Percentiles rank a stretch among this genome's conserved stretches.
Evolutionary conservation across 371 early-diverging fungal genomes (phyloP).

Genomic region (Umbelopsis sp.): DNA sequence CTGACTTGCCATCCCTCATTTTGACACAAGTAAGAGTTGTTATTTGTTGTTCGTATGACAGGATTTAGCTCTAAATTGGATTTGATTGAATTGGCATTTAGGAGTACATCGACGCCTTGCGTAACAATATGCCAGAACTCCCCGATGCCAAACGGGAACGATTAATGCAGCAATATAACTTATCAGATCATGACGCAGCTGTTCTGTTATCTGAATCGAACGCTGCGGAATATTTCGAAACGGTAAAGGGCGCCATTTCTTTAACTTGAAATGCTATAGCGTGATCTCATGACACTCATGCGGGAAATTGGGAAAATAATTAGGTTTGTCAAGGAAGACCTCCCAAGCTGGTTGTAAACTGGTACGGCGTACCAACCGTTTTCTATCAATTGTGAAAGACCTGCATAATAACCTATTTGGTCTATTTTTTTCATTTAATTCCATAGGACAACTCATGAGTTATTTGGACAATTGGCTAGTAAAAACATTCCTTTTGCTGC

Average conservation of each 20-base stretch:
- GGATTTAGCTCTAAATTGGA: slow-evolving; percentile 1
- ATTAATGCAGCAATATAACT: slow-evolving; percentile 62
- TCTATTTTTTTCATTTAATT: slow-evolving; percentile 8
- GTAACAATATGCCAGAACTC: slow-evolving; percentile 65
- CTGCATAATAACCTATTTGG: neutral
- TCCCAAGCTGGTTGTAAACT: slow-evolving; percentile 47
- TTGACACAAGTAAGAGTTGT: slow-evolving; percentile 38
- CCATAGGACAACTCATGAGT: slow-evolving; percentile 78
- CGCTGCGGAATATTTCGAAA: slow-evolving; percentile 76
- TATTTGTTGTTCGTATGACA: neutral
- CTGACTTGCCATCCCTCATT: slow-evolving; percentile 76
- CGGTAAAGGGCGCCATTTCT: slow-evolving; percentile 28
- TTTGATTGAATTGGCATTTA: slow-evolving; percentile 21
- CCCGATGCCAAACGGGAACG: slow-evolving; percentile 69
- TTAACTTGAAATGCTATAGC: no score
- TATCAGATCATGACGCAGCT: slow-evolving; percentile 60
- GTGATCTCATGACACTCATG: no score
- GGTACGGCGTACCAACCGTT: slow-evolving; percentile 29
- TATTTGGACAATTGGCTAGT: slow-evolving; percentile 74
- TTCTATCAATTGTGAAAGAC: neutral
- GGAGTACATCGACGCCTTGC: slow-evolving; percentile 53
- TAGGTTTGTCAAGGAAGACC: slow-evolving; percentile 47
- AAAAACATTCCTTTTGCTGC: slow-evolving; percentile 56
- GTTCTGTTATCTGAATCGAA: slow-evolving; percentile 75
- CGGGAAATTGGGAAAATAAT: neutral